Conservation (phyloP, 169 alveolate genomes). For the Eimeria acervulina region DNA sequence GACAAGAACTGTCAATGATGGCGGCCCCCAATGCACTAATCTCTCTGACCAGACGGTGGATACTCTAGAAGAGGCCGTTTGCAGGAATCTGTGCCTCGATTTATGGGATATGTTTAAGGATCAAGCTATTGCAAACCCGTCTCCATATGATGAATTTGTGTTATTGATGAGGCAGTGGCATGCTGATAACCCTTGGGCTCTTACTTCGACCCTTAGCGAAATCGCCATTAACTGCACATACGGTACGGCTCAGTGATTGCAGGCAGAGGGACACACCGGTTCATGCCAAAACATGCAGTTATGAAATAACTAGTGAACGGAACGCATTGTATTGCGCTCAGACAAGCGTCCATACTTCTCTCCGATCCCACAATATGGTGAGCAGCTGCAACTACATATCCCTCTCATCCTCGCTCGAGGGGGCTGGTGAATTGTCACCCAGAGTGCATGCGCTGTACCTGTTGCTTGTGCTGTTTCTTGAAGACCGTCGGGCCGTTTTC, state of each 20-base stretch:
- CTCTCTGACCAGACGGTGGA: not conserved
- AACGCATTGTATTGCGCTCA: constrained; percentile 5
- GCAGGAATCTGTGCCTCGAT: constrained; percentile 59
- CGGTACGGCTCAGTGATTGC: constrained; percentile 17
- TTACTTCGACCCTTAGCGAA: not conserved
- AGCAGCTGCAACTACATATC: not conserved
- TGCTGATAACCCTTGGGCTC: constrained; percentile 50
- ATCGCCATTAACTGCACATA: constrained; percentile 56
- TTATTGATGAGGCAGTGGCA: constrained; percentile 27
- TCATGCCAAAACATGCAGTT: not conserved
- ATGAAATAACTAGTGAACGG: not conserved
- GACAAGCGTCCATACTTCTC: constrained; percentile 67
- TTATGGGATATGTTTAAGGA: constrained; percentile 31
- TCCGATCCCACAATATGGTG: constrained; percentile 48
- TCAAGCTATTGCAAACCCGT: not conserved
- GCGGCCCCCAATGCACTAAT: constrained; percentile 66
- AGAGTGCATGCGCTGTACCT: not conserved
- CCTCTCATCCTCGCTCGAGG: not conserved
- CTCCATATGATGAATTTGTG: constrained; percentile 38
- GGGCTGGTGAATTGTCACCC: not conserved
- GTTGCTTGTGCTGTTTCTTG: not conserved
- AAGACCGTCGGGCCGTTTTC: constrained; percentile 36
- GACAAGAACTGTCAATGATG: not conserved
- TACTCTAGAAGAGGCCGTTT: constrained; percentile 42
- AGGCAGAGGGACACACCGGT: not conserved